Base-by-base conservation (phyloP, 768 basidiomycete species). In the Russula foetens region DNA sequence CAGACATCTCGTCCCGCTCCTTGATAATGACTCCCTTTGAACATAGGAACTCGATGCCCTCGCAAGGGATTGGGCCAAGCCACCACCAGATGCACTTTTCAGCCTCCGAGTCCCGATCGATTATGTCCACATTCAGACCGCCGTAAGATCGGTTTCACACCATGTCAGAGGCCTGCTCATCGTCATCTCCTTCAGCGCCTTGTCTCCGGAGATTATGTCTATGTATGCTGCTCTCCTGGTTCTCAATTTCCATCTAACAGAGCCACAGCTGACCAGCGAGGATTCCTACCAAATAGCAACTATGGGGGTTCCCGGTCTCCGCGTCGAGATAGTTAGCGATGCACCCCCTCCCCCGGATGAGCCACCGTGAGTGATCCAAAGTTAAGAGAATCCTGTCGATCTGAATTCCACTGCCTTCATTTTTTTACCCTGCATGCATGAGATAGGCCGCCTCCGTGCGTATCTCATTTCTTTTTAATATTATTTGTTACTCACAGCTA, bases 231-330 rank as follows among this genome's bases (percentile, higher is more conserved):
- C 63, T 53, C 29, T 47, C 50, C 53, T 48, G 45, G 56, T 62
- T 65, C n/a, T 31, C 44, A 58, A 53, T 58, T 26, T 53, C 45
- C 31, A 11, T 26, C 66, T 55, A 64, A 60, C 23, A 19, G 39
- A 53, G 38, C 52, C 24, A 23, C 55, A 92, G 90, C 76, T 92
- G 59, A 89, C 87, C 15, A 81, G 86, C 53, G 90, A 93, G 70
- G 91, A 92, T 67, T 92, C 91, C 7, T 93, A 84, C 71, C 88
- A 92, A 75, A 92, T 93, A 63, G 90, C 91, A n/a, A 81, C 82
- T 58, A 84, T 86, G 79, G 86, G 87, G 56, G 84, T 90, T 12
- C 85, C 88, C 70, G 90, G 88, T 55, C 78, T 90, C 60, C 81
- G 90, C 43, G 89, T 93, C 52, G 91, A 93, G 72, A 90, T 93